These are phyloP conservation scores for Vaccinium vitisidaea DNA, from an alignment of 148 eudicot species.

Conservation along the genomic window DNA sequence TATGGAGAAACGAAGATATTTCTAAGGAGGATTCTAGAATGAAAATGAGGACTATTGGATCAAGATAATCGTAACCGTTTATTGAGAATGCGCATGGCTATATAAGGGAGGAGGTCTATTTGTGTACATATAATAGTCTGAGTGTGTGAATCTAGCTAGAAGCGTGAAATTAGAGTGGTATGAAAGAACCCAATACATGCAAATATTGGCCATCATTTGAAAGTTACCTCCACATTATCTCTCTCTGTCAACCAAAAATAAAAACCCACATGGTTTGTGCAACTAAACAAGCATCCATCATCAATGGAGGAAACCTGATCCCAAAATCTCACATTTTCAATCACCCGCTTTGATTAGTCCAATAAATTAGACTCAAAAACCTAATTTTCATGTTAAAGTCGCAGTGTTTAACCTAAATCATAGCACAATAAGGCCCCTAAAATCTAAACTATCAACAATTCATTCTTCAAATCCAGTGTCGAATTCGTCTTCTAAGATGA, in stretches of 20 bases:
- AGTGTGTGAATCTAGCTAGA: too few relatives aligned
- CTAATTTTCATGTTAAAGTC: conserved; percentile 24
- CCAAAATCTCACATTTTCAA: conserved; percentile 16
- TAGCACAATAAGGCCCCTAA: conserved; percentile 16
- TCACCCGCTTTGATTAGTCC: conserved; percentile 15
- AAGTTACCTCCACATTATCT: too few relatives aligned
- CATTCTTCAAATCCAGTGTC: not conserved
- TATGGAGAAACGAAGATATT: too few relatives aligned
- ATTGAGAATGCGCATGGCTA: too few relatives aligned
- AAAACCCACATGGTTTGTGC: conserved; percentile 46
- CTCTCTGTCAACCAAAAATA: not conserved
- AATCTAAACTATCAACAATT: conserved; percentile 4
- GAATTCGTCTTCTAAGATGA: not conserved
- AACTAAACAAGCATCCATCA: conserved; percentile 51
- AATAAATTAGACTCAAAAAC: conserved; percentile 31
- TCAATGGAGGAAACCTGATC: conserved; percentile 43
- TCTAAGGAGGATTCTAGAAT: too few relatives aligned
- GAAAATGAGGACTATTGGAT: too few relatives aligned
- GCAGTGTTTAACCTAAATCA: conserved; percentile 31
- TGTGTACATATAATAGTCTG: too few relatives aligned
- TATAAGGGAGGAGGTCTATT: too few relatives aligned
- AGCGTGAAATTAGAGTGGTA: too few relatives aligned
- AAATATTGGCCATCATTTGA: too few relatives aligned
- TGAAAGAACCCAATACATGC: too few relatives aligned
- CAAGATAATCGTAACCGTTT: too few relatives aligned